phyloP scores from a whole-genome alignment of 2,329 filamentous ascomycete genomes.

The Fusarium torulosum region DNA sequence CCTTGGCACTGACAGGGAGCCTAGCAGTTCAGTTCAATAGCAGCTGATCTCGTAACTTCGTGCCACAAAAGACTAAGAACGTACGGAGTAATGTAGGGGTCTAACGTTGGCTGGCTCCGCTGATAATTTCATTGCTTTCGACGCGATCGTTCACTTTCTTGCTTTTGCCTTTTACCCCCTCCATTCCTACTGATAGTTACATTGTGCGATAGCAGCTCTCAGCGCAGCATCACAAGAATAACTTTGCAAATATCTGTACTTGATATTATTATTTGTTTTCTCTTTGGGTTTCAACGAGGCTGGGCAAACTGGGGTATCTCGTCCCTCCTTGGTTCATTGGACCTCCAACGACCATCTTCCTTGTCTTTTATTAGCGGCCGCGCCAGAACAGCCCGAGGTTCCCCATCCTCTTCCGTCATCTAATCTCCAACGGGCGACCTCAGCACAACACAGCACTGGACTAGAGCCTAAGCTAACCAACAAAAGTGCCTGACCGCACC shows the following conservation, averaged over 20 bases:
- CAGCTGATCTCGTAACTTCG: conserved; percentile 32
- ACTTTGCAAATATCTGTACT: not conserved
- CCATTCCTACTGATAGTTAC: not conserved
- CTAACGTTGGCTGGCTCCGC: conserved; percentile 26
- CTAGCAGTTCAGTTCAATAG: not conserved
- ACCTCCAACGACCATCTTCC: conserved; percentile 8
- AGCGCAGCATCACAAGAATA: not conserved
- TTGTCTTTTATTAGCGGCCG: conserved; percentile 22
- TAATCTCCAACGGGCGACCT: conserved; percentile 39
- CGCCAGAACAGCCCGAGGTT: conserved; percentile 10
- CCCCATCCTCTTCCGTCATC: conserved; percentile 39
- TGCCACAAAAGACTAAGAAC: conserved; percentile 9
- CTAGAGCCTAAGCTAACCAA: conserved; percentile 9
- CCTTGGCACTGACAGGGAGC: conserved; percentile 17
- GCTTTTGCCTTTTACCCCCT: not conserved
- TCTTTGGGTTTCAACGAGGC: conserved; percentile 22
- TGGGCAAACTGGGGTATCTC: conserved; percentile 32
- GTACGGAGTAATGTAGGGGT: conserved; percentile 16
- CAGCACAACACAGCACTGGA: conserved; percentile 12
- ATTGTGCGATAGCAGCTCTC: not conserved
- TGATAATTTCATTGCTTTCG: conserved; percentile 35
- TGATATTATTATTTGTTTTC: conserved; percentile 6
- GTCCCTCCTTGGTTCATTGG: conserved; percentile 19
- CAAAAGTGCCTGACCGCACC: conserved; percentile 47
- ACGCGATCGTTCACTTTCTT: conserved; percentile 7